Conservation (phyloP, 805 yeast species). For the Zygosaccharomyces bailii region DNA sequence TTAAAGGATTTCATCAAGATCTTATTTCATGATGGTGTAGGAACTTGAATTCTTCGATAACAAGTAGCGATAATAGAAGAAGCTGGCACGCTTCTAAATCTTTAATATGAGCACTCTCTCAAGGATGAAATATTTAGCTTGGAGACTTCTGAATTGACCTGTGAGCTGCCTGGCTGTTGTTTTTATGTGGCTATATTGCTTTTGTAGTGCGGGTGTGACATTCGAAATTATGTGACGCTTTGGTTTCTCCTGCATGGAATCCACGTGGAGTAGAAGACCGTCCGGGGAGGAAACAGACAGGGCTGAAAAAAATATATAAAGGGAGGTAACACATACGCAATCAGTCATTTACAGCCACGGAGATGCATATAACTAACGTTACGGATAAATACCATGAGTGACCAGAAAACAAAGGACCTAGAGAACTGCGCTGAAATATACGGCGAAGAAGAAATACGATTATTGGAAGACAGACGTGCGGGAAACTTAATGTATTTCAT, state of each 20-base stretch:
- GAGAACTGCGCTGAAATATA: not conserved
- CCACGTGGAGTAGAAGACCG: too few species aligned
- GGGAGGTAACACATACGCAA: too few species aligned
- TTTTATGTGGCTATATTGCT: not conserved
- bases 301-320: too few species aligned
- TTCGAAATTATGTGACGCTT: too few species aligned
- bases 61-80: not conserved
- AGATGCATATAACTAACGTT: too few species aligned
- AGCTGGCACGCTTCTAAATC: not conserved
- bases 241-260: too few species aligned
- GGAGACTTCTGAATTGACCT: not conserved
- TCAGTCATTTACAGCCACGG: too few species aligned
- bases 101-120: not conserved
- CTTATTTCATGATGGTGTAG: too few species aligned
- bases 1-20: too few species aligned
- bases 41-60: not conserved
- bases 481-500: conserved; percentile 2
- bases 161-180: not conserved
- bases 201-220: too few species aligned
- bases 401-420: not conserved
- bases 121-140: too few species aligned
- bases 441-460: not conserved
- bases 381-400: not conserved
- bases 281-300: too few species aligned
- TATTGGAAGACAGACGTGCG: not conserved